phyloP scores from a whole-genome alignment of 352 stramenopile species.

The Lagenidium giganteum region DNA sequence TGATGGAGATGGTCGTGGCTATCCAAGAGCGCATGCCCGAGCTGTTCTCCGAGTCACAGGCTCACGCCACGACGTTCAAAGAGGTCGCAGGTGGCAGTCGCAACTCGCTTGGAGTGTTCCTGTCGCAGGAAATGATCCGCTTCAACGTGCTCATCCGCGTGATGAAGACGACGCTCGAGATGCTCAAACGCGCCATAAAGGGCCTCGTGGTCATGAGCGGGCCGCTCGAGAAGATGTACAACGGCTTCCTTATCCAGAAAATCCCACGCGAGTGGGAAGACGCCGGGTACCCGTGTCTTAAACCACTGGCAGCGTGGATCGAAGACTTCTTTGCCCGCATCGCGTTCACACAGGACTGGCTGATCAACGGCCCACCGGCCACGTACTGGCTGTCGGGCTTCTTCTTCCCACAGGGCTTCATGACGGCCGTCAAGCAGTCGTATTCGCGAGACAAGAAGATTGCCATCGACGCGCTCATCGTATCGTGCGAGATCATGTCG shows the following conservation, averaged over 20 bases:
- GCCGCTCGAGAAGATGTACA: slow-evolving; percentile 90
- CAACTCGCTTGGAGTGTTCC: slow-evolving; percentile 91
- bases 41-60: slow-evolving; percentile 54
- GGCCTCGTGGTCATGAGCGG: slow-evolving; percentile 89
- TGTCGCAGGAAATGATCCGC: slow-evolving; percentile 88
- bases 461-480: slow-evolving; percentile 88
- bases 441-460: slow-evolving; percentile 88
- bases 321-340: slow-evolving; percentile 91
- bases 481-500: slow-evolving; percentile 78
- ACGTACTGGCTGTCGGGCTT: slow-evolving; percentile 92
- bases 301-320: slow-evolving; percentile 89
- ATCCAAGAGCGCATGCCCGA: slow-evolving; percentile 80
- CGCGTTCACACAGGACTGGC: slow-evolving; percentile 78
- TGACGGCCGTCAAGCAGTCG: slow-evolving; percentile 93
- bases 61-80: slow-evolving; percentile 80
- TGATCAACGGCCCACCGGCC: slow-evolving; percentile 70
- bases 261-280: slow-evolving; percentile 87
- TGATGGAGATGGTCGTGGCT: slow-evolving; percentile 80
- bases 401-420: slow-evolving; percentile 95
- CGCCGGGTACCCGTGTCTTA: slow-evolving; percentile 89
- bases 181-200: slow-evolving; percentile 88
- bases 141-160: slow-evolving; percentile 87
- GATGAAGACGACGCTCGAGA: slow-evolving; percentile 81
- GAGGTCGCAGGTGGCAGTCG: slow-evolving; percentile 77
- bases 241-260: slow-evolving; percentile 88